These are phyloP conservation scores for Solanum etuberosum DNA, from an alignment of 257 asterid genomes.

Conservation along the genomic window DNA sequence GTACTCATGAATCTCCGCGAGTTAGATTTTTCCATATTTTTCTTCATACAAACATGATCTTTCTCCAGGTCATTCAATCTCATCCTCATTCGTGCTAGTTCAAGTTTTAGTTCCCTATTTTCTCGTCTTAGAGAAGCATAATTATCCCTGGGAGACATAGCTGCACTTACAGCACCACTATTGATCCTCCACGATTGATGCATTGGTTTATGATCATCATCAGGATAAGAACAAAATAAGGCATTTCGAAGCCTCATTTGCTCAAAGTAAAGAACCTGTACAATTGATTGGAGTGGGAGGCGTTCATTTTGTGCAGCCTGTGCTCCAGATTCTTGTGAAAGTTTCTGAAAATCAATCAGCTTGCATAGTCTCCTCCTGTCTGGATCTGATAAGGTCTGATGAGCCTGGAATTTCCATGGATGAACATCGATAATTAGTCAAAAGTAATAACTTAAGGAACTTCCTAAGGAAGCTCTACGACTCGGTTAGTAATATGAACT, in stretches of 20 bases:
- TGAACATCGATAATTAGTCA: background rate
- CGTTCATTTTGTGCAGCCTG: constrained; percentile 98
- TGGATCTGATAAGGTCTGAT: constrained; percentile 56
- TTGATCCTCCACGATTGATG: constrained; percentile 81
- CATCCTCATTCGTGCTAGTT: constrained; percentile 84
- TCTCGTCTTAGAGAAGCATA: constrained; percentile 88
- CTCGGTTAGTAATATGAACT: background rate
- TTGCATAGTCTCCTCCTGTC: constrained; percentile 76
- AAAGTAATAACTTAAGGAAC: background rate
- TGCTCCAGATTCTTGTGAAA: constrained; percentile 86
- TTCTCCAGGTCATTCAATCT: constrained; percentile 85
- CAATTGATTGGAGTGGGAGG: constrained; percentile 86
- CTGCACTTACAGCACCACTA: constrained; percentile 86
- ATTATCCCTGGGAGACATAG: constrained; percentile 89
- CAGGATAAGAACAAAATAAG: constrained; percentile 56
- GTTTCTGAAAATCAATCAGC: constrained; percentile 78
- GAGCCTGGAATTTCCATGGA: constrained; percentile 46
- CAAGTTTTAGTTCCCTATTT: constrained; percentile 86
- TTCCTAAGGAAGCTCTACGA: background rate
- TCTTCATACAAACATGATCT: constrained; percentile 93
- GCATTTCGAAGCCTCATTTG: constrained; percentile 75
- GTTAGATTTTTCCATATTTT: constrained; percentile 63
- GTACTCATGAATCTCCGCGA: constrained; percentile 67
- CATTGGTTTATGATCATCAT: constrained; percentile 73
- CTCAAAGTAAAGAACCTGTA: constrained; percentile 87